Evolutionary conservation across 257 asterid species (phyloP), one percentile per base, ranked within the genome.

Genomic region (Nicotiana noctiflora): DNA sequence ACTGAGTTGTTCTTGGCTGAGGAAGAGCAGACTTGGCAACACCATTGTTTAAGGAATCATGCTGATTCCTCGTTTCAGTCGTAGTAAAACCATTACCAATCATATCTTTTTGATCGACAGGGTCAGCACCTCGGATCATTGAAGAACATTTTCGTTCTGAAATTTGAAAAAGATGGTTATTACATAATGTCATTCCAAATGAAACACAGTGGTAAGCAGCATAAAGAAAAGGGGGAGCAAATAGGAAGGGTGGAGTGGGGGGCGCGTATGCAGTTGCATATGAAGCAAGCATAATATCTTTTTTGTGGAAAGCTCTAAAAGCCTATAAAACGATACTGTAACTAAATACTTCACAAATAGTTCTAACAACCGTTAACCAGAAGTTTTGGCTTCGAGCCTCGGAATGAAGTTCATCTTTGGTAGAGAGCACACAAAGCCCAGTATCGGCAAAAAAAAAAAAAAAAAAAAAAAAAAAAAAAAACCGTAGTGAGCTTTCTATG

Each of bases 71-170:
- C 13, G 80, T 49, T 67, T 86, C 92, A 14, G 53, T 80, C 86
- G 82, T 87, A 79, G 88, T 67, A 63, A 83, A 56, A 81, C 87
- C 86, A 70, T 90, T 89, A 86, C 85, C 83, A 74, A 82, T 40
- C 29, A 27, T 19, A 66, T 88, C 91, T 49, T 72, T 80, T 51
- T 89, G 91, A 61, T 81, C 75, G 80, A 83, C 85, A 4, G 89
- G 89, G 76, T 87, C 90, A 46, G 85, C 87, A 57, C 86, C 87
- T 61, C 85, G 87, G 65, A 92, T 93, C 86, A 90, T 82, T 17
- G 90, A 89, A 57, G 96, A 90, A 85, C 88, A 89, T 81, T 83
- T 90, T 7, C 83, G 88, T 86, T 90, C 98, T 94, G 98, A 46
- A 80, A 77, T 37, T 67, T 66, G 44, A 52, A 85, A 70, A 6